Percentiles rank a stretch among this genome's conserved stretches.
phyloP scores from a whole-genome alignment of 495 filamentous ascomycete species.

The Lentithecium fluviatile region DNA sequence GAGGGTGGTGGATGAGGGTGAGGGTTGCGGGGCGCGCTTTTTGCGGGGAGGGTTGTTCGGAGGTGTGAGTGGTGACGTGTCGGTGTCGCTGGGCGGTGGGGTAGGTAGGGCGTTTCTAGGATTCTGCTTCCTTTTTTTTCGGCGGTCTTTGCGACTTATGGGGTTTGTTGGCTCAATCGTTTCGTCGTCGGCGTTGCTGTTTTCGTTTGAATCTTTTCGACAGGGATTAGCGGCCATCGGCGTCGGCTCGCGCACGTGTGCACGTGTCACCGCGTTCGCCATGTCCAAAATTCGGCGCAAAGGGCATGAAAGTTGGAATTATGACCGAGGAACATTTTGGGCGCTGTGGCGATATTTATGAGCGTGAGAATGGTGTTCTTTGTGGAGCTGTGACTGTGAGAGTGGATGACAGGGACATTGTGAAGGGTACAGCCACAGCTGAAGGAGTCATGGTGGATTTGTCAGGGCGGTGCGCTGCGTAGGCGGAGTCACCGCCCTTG shows the following conservation, averaged over 20 bases:
- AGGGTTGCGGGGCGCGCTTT: neutral
- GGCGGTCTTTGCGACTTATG: slow-evolving; percentile 15
- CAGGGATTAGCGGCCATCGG: slow-evolving; percentile 1
- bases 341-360: too few species aligned
- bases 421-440: slow-evolving; percentile 29
- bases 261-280: slow-evolving; percentile 29
- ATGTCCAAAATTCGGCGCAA: neutral
- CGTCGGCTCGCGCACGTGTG: slow-evolving; percentile 22
- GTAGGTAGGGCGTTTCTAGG: neutral
- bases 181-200: slow-evolving; percentile 2
- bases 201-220: neutral
- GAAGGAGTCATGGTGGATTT: slow-evolving; percentile 29
- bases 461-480: slow-evolving; percentile 28
- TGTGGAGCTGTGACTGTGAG: too few species aligned
- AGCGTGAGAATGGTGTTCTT: too few species aligned
- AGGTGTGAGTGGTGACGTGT: neutral
- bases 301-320: neutral
- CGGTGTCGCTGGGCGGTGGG: neutral
- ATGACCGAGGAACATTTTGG: too few species aligned
- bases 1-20: neutral
- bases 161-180: slow-evolving; percentile 1
- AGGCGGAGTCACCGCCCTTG: slow-evolving; percentile 2
- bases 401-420: neutral
- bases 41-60: neutral
- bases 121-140: slow-evolving; percentile 18